phyloP scores from a whole-genome alignment of 345 rosid genomes.

The Turnera subulata region DNA sequence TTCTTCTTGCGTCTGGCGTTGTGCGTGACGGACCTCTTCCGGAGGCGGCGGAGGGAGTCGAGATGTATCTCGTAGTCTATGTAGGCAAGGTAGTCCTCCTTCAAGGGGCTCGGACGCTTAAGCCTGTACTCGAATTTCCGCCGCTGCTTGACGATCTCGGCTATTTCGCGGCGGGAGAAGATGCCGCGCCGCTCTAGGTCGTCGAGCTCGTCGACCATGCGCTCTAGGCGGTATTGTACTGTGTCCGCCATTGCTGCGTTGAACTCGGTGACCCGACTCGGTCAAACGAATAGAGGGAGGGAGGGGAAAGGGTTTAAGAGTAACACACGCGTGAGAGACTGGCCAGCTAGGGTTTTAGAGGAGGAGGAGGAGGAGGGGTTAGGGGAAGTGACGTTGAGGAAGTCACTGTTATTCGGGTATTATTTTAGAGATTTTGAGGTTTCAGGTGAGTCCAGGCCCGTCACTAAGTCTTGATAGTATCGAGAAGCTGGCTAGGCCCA shows the following conservation, averaged over 20 bases:
- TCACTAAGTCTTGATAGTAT: too few relatives aligned
- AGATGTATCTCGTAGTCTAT: constrained; percentile 77
- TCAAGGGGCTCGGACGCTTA: constrained; percentile 85
- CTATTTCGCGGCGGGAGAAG: constrained; percentile 65
- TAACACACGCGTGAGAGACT: neutral
- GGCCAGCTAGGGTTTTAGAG: neutral
- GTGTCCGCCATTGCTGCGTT: constrained; percentile 67
- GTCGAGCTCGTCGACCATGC: constrained; percentile 93
- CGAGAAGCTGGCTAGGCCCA: neutral
- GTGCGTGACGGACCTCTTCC: constrained; percentile 47
- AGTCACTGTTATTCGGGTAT: too few relatives aligned
- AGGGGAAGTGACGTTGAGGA: too few relatives aligned
- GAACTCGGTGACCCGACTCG: constrained; percentile 2
- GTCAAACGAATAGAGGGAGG: neutral
- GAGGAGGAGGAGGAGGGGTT: too few relatives aligned
- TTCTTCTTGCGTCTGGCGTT: constrained; percentile 35
- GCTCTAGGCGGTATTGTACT: constrained; percentile 93
- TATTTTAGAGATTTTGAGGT: too few relatives aligned
- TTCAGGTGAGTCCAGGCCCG: too few relatives aligned
- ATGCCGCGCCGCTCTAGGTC: constrained; percentile 57
- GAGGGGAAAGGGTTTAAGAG: constrained; percentile 13
- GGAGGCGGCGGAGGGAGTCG: constrained; percentile 65
- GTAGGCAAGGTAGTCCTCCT: constrained; percentile 74
- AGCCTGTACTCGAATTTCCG: constrained; percentile 91
- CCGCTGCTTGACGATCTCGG: constrained; percentile 79